Evolutionary conservation across 768 basidiomycete genomes (phyloP), one percentile per base, ranked within the genome.

Genomic region (Lentinula raphanica): DNA sequence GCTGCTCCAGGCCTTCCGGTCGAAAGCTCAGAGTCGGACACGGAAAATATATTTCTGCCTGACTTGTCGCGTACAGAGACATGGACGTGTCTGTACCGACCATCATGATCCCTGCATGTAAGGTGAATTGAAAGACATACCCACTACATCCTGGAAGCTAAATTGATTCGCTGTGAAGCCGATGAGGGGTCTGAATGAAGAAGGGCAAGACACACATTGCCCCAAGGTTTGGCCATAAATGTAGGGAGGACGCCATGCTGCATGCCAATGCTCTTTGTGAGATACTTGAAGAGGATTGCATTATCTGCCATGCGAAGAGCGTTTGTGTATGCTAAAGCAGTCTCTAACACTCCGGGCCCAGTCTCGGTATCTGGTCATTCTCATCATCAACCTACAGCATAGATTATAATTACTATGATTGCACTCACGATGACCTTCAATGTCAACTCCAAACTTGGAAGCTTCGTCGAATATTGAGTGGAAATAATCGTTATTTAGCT

Each of bases 191-290:
- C 2, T 23, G 21, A 19, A 31, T n/a, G 35, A 28, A 13, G 9
- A 32, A 40, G 1, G 5, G 3, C 17, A n/a, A 17, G 12, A 76
- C 88, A 67, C 66, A 94, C 94, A 66, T 92, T 86, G 31, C 86
- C 87, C 90, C 92, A 97, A 25, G 95, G 95, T 66, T 98, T 98
- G 0, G 95, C 94, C 96, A 98, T 98, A 73, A 99, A 99, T 59
- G 92, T 96, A 1, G 97, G 96, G 38, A 93, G 82, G 56, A 99
- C 78, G 8, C 89, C 90, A 62, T 90, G 79, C 68, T 87, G 84
- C 81, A 97, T 90, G 0, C 96, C 96, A 2, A 96, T 74, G 59
- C 92, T 92, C 78, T 98, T 98, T 2, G 92, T 90, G 13, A 91
- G 71, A 63, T 87, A 90, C 70, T 99, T 99, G 83, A 92, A 99